A percentile compares a stretch with the other conserved stretches of the same genome.
phyloP scores from a whole-genome alignment of 2,329 filamentous ascomycete genomes.

The Diaporthe destruens region DNA sequence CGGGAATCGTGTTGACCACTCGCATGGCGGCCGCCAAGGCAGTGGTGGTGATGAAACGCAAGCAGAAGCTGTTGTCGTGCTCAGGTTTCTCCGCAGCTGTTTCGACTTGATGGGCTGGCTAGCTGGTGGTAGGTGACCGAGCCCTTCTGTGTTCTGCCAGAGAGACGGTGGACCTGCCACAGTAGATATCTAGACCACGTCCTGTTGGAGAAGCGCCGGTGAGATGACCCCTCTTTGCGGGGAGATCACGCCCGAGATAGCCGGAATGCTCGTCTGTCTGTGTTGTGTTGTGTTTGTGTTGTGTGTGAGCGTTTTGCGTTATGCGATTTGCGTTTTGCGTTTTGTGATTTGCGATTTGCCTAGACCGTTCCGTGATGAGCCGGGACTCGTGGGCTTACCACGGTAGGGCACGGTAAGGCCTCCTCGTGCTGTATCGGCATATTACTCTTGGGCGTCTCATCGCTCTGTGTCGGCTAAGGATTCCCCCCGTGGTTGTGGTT shows the following conservation, averaged over 20 bases:
- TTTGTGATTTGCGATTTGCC: too few relatives aligned
- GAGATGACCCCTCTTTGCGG: slow-evolving; percentile 11
- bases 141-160: background rate
- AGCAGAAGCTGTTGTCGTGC: slow-evolving; percentile 2
- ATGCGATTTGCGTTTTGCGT: too few relatives aligned
- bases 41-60: slow-evolving; percentile 20
- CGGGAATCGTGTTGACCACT: slow-evolving; percentile 29
- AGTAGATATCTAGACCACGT: background rate
- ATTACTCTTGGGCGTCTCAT: background rate
- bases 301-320: too few relatives aligned
- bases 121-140: slow-evolving; percentile 8
- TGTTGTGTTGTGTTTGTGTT: background rate
- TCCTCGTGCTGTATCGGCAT: background rate
- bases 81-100: slow-evolving; percentile 21
- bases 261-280: slow-evolving; percentile 9
- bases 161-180: background rate
- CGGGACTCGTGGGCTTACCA: background rate
- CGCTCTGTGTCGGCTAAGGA: background rate
- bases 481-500: background rate
- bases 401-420: background rate
- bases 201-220: background rate
- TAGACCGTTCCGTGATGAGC: background rate
- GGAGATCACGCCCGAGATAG: slow-evolving; percentile 11
- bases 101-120: slow-evolving; percentile 1
- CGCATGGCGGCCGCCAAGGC: slow-evolving; percentile 22